Conservation (phyloP, 306 rosid genomes). For the Cucumis melo region DNA sequence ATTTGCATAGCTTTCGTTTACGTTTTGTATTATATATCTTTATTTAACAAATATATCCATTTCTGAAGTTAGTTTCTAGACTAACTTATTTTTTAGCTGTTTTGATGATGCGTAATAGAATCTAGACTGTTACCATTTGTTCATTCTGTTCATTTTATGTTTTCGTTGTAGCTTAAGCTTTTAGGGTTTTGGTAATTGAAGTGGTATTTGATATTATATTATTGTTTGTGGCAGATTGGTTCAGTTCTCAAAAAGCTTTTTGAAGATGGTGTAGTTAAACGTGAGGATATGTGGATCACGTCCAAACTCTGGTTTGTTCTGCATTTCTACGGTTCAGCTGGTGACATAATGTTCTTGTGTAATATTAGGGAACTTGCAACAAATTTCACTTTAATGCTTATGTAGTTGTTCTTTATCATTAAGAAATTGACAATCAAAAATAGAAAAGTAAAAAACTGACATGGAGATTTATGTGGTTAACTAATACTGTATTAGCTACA, state of each 20-base stretch:
- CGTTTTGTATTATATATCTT: background rate
- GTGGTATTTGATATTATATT: background rate
- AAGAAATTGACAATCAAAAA: too few relatives aligned
- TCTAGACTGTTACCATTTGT: background rate
- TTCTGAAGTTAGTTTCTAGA: background rate
- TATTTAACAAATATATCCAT: background rate
- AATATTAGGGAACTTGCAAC: background rate
- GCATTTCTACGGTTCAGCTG: background rate
- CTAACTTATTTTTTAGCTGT: background rate
- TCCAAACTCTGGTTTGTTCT: constrained; percentile 67
- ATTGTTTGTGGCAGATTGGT: constrained; percentile 42
- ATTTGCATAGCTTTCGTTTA: background rate
- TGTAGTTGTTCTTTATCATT: too few relatives aligned
- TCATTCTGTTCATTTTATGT: background rate
- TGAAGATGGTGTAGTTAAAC: constrained; percentile 60
- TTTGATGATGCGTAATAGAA: background rate
- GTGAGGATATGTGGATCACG: constrained; percentile 82
- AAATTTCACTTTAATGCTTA: background rate
- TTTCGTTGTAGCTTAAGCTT: background rate
- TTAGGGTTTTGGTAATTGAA: background rate
- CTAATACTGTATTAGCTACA: too few relatives aligned
- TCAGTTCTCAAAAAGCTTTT: constrained; percentile 46
- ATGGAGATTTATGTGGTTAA: too few relatives aligned
- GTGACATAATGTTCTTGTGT: background rate
- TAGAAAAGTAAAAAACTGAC: too few relatives aligned